Evolutionary conservation across 1,139 yeast genomes (phyloP).

Genomic region (Debaryomyces subglobosus): DNA sequence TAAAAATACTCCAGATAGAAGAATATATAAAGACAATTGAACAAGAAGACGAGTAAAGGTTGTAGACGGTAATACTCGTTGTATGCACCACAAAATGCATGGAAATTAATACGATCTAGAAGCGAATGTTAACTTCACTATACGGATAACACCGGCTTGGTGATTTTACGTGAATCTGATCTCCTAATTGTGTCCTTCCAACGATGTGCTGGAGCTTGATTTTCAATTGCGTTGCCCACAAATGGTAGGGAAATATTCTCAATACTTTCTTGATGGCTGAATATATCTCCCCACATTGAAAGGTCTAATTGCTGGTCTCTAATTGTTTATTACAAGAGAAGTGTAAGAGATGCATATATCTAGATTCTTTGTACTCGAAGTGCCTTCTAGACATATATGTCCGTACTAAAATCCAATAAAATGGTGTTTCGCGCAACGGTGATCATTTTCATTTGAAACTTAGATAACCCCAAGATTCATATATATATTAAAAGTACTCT

Average conservation of each 20-base stretch:
- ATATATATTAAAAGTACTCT: not conserved
- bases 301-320: not conserved
- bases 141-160: not conserved
- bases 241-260: not conserved
- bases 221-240: not conserved
- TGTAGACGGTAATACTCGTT: not conserved
- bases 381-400: not conserved
- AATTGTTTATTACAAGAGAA: not conserved
- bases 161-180: not conserved
- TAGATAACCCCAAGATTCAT: not conserved
- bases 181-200: not conserved
- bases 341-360: not conserved
- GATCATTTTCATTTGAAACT: constrained; percentile 10
- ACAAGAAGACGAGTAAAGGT: too few species aligned
- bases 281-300: too few species aligned
- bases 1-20: too few species aligned
- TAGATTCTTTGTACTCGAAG: not conserved
- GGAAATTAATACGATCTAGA: not conserved
- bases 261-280: too few species aligned
- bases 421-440: constrained; percentile 7
- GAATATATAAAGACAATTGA: too few species aligned
- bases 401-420: not conserved
- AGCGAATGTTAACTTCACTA: not conserved
- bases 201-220: not conserved
- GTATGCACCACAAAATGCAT: not conserved